Evolutionary conservation across 2,329 filamentous ascomycete species (phyloP), one percentile per base, ranked within the genome.

Genomic region (Zarea fungicola): DNA sequence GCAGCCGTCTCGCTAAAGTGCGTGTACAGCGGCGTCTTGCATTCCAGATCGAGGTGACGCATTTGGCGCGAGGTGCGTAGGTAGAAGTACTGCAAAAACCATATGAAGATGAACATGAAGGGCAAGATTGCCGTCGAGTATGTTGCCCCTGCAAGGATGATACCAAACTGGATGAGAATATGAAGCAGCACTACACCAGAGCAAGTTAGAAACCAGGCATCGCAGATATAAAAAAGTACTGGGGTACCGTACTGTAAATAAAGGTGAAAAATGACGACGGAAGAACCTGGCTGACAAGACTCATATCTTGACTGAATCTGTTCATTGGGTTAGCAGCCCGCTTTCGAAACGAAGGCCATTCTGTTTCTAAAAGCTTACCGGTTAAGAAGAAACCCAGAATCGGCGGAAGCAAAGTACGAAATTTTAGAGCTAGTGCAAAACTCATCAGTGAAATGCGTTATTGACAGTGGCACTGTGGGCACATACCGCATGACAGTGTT

Each of bases 1-100:
- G 63, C 61, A 0, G 74, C 53, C 4, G 70, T 71, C 49, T 78
- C 76, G 14, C 66, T 59, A 25, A 70, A 65, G 18, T 60, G 58
- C 0, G 60, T 62, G 42, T 66, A 68, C 0, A 69, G 52, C 3
- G 64, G 65, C 6, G 58, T 58, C 44, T 64, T 65, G 1, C 60
- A 57, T 49, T 69, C 65, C 1, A 69, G 56, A 14, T 68, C 64
- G 6, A 69, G 48, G 7, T 63, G 44, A 5, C 66, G 59, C 6
- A 69, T 42, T 52, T 70, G 67, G 1, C 67, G 52, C 0, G 66
- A 68, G 3, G 66, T 68, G 9, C 57, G 55, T 1, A 69, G 54
- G 43, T 68, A 67, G 25, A 62, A 60, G n/a, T 55, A 56, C 34
- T 64, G 62, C 9, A 65, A 42, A 3, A 58, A 13, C 36, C 60